These are phyloP conservation scores for Acanthamoeba sp. DNA, from an alignment of 208 protist genomes.

Conservation along the genomic window DNA sequence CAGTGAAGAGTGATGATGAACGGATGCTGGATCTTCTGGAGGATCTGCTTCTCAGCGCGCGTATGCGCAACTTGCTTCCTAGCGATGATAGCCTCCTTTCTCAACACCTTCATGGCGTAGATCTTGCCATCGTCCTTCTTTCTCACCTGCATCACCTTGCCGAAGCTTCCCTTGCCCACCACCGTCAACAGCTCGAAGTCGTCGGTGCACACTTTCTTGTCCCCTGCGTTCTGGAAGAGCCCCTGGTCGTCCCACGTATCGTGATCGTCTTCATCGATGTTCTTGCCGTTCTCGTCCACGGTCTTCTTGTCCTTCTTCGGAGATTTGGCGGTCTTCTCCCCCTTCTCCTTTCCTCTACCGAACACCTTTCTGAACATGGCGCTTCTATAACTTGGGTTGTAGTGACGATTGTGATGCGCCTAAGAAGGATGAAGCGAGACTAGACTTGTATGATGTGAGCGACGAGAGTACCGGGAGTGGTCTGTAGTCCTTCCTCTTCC, in stretches of 20 bases:
- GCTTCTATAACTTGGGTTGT: too few species aligned
- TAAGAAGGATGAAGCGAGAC: too few species aligned
- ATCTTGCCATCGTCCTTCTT: constrained; percentile 86
- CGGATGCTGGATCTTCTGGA: constrained; percentile 64
- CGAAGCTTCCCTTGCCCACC: constrained; percentile 89
- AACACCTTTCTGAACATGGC: neutral
- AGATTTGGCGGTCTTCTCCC: neutral
- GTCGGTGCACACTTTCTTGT: constrained; percentile 82
- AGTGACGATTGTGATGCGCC: too few species aligned
- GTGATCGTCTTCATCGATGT: neutral
- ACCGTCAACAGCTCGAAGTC: constrained; percentile 90
- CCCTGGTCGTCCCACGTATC: neutral
- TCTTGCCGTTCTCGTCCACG: neutral
- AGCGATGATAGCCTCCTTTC: constrained; percentile 78
- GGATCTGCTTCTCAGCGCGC: constrained; percentile 80
- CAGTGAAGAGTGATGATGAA: constrained; percentile 90
- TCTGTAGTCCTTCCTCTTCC: too few species aligned
- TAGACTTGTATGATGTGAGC: too few species aligned
- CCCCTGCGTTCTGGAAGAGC: neutral
- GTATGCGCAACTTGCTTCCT: constrained; percentile 67
- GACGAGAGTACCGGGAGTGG: too few species aligned
- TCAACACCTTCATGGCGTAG: constrained; percentile 91
- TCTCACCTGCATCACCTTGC: constrained; percentile 76
- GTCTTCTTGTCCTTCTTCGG: neutral
- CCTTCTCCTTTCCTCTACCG: constrained; percentile 13